Percentiles rank a stretch among this genome's conserved stretches.
Conservation (phyloP, 148 eudicot genomes). For the Simmondsia chinensis region DNA sequence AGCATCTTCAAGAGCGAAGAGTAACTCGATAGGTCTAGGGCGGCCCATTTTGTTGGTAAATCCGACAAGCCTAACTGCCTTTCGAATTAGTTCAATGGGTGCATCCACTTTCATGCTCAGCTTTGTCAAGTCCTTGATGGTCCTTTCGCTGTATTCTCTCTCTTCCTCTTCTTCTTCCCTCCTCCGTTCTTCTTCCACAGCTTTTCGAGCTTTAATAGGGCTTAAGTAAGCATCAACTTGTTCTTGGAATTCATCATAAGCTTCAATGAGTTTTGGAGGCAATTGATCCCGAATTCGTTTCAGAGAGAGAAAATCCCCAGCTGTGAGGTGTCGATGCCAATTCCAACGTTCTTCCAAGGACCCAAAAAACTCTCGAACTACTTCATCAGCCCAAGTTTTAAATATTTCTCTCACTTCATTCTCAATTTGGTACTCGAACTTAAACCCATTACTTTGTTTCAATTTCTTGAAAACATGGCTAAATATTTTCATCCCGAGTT, state of each 20-base stretch:
- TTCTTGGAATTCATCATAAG: conserved; percentile 76
- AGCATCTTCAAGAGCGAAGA: conserved; percentile 64
- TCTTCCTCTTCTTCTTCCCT: conserved; percentile 69
- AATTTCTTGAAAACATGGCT: conserved; percentile 69
- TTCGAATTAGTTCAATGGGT: conserved; percentile 55
- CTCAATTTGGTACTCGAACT: conserved; percentile 60
- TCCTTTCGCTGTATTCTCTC: conserved; percentile 50
- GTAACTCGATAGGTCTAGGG: conserved; percentile 66
- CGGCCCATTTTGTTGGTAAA: conserved; percentile 92
- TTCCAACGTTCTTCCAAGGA: conserved; percentile 62
- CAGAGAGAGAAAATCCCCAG: conserved; percentile 76
- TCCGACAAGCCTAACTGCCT: conserved; percentile 65
- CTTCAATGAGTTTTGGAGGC: conserved; percentile 63
- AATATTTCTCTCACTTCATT: conserved; percentile 66
- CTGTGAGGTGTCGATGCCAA: conserved; percentile 53
- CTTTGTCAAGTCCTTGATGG: conserved; percentile 71
- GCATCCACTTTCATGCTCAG: conserved; percentile 67
- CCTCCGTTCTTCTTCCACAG: conserved; percentile 47
- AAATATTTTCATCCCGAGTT: conserved; percentile 68
- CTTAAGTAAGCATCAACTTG: conserved; percentile 70
- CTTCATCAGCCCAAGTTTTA: conserved; percentile 71
- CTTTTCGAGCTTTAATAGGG: conserved; percentile 47
- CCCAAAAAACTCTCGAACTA: conserved; percentile 44
- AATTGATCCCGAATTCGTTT: conserved; percentile 68
- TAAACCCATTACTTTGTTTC: conserved; percentile 48